Percentiles rank a stretch among this genome's conserved stretches.
These are phyloP conservation scores for Myriosclerotinia curreyana DNA, from an alignment of 2,329 filamentous ascomycete species.

Conservation along the genomic window DNA sequence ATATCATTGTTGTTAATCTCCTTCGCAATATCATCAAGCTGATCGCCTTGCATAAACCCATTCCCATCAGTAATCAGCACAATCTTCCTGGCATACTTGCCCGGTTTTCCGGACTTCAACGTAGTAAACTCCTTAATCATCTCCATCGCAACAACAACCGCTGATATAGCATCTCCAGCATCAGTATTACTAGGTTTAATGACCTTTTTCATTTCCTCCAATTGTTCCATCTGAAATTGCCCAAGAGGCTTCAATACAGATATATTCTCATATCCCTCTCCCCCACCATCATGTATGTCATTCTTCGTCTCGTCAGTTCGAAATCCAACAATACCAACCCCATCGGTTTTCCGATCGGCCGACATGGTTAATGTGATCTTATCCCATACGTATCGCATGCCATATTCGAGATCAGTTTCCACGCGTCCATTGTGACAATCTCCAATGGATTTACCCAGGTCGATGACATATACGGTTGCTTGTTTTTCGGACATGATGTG, in stretches of 20 bases:
- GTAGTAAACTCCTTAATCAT: constrained; percentile 81
- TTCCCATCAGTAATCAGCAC: constrained; percentile 81
- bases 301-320: constrained; percentile 77
- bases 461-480: constrained; percentile 86
- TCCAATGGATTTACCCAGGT: constrained; percentile 83
- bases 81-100: constrained; percentile 78
- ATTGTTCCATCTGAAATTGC: constrained; percentile 60
- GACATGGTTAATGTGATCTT: constrained; percentile 74
- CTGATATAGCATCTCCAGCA: constrained; percentile 80
- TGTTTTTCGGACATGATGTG: constrained; percentile 83
- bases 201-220: constrained; percentile 60
- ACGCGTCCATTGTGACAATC: constrained; percentile 65
- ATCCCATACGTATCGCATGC: constrained; percentile 92
- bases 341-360: constrained; percentile 66
- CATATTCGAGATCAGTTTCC: constrained; percentile 83
- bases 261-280: constrained; percentile 77
- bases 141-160: constrained; percentile 78
- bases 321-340: constrained; percentile 76
- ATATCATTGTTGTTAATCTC: constrained; percentile 77
- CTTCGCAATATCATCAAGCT: constrained; percentile 60
- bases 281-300: constrained; percentile 49
- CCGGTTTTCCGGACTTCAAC: constrained; percentile 47
- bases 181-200: constrained; percentile 67
- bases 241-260: constrained; percentile 69
- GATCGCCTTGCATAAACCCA: constrained; percentile 69